A percentile compares a stretch with the other conserved stretches of the same genome.
Conservation (phyloP, 805 yeast genomes). For the Candida endomychidarum region DNA sequence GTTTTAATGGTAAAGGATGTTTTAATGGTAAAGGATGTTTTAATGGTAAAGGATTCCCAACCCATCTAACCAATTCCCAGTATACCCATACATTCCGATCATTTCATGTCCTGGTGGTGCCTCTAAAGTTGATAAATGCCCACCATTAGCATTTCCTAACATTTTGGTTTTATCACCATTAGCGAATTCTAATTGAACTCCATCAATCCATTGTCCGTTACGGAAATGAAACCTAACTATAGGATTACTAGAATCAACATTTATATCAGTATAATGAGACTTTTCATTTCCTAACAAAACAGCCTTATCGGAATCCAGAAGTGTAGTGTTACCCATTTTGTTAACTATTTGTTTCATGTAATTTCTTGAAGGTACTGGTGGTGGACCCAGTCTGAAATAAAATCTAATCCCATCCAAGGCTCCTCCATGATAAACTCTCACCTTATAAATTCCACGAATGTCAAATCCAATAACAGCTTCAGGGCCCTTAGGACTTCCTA, state of each 20-base stretch:
- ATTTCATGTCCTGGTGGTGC: constrained; percentile 63
- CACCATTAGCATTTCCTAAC: constrained; percentile 71
- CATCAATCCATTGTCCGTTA: constrained; percentile 90
- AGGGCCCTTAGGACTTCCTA: constrained; percentile 28
- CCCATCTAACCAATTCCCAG: constrained; percentile 71
- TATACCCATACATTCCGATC: constrained; percentile 71
- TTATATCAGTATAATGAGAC: constrained; percentile 53
- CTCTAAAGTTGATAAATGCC: constrained; percentile 51
- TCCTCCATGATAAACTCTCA: constrained; percentile 69
- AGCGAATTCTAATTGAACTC: constrained; percentile 67
- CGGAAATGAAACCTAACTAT: constrained; percentile 63
- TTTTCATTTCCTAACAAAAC: constrained; percentile 54
- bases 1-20: too few species aligned
- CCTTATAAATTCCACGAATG: constrained; percentile 41
- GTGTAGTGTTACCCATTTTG: constrained; percentile 6
- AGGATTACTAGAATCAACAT: constrained; percentile 55
- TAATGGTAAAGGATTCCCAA: constrained; percentile 61
- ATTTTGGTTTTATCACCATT: constrained; percentile 52
- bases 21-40: too few species aligned
- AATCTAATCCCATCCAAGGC: constrained; percentile 84
- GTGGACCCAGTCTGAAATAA: constrained; percentile 26
- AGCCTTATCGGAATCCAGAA: constrained; percentile 3
- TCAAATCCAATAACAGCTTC: constrained; percentile 34
- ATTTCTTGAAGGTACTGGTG: constrained; percentile 47
- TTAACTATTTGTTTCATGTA: constrained; percentile 12